Percentiles rank a stretch among this genome's conserved stretches.
Conservation (phyloP, 371 early-diverging fungal species). For the Cokeromyces recurvatus region DNA sequence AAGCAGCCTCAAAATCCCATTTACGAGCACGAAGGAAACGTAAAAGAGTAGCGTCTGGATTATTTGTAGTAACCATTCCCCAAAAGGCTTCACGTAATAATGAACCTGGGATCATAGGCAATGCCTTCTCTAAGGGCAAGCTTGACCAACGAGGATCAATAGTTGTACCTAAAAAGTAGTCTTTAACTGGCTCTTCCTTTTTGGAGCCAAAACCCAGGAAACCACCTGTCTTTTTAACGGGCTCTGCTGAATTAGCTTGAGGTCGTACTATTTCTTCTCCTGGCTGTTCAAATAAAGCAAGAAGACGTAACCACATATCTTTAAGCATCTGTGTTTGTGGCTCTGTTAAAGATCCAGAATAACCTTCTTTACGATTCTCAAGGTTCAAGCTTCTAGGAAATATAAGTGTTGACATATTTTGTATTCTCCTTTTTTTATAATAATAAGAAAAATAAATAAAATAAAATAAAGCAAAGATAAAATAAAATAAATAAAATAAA, state of each 20-base stretch:
- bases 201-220: slow-evolving; percentile 25
- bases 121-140: slow-evolving; percentile 36
- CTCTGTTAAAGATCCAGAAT: slow-evolving; percentile 24
- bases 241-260: slow-evolving; percentile 5
- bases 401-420: background rate
- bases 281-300: slow-evolving; percentile 44
- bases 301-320: slow-evolving; percentile 38
- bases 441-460: background rate
- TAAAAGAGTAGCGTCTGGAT: slow-evolving; percentile 62
- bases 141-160: slow-evolving; percentile 36
- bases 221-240: slow-evolving; percentile 7
- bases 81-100: slow-evolving; percentile 43
- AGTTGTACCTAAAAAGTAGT: slow-evolving; percentile 46
- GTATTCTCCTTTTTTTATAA: background rate
- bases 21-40: slow-evolving; percentile 77
- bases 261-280: slow-evolving; percentile 19
- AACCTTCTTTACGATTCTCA: slow-evolving; percentile 18
- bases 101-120: slow-evolving; percentile 33
- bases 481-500: background rate
- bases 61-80: slow-evolving; percentile 51
- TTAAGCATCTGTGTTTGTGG: slow-evolving; percentile 6
- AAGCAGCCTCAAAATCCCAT: slow-evolving; percentile 69
- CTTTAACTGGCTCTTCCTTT: slow-evolving; percentile 25
- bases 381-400: slow-evolving; percentile 5
- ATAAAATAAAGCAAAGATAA: too few species aligned